Base-by-base conservation (phyloP, 805 yeast species). In the Barnettozyma pratensis region DNA sequence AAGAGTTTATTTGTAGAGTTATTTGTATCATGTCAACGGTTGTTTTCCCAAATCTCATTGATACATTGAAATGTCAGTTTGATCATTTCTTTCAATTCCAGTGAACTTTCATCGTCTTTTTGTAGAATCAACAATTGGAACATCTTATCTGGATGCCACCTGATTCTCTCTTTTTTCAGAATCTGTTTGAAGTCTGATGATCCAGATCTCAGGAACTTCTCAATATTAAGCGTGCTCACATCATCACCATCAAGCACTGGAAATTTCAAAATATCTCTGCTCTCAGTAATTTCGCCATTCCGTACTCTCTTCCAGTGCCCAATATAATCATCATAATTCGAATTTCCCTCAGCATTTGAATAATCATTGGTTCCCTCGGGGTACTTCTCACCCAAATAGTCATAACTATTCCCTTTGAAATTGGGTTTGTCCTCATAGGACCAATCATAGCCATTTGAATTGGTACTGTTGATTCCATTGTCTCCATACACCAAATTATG, bases 101-200 rank as follows among this genome's bases (percentile, higher is more conserved):
- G 31, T 31, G 34, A 11, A 28, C 51, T 48, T 25, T 46, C 48
- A 10, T 39, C 27, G 10, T 35, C 19, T 49, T 49, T 52, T 1
- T 37, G 14, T 2, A 12, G 40, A 2, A 61, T 51, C 4, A 69
- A 56, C 37, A 59, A 60, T 9, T 61, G 59, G 9, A 60, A 56
- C 81, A 83, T 76, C 56, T 74, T 76, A 58, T 83, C 90, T 1
- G 90, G 90, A 60, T 83, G 90, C 89, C 89, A 83, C 52, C 77
- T 64, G 6, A 83, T 61, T 47, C 89, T 61, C 55, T 83, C 89
- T 30, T 50, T 54, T 49, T 74, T 79, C 27, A 70, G 50, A 8
- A 64, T 52, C 6, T 55, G 48, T 1, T 6, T 42, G 38, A 48
- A 47, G 43, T 53, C 53, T 40, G 19, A 8, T 4, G 26, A 30